phyloP scores from a whole-genome alignment of 2,329 filamentous ascomycete species.

The Juglanconis juglandina region DNA sequence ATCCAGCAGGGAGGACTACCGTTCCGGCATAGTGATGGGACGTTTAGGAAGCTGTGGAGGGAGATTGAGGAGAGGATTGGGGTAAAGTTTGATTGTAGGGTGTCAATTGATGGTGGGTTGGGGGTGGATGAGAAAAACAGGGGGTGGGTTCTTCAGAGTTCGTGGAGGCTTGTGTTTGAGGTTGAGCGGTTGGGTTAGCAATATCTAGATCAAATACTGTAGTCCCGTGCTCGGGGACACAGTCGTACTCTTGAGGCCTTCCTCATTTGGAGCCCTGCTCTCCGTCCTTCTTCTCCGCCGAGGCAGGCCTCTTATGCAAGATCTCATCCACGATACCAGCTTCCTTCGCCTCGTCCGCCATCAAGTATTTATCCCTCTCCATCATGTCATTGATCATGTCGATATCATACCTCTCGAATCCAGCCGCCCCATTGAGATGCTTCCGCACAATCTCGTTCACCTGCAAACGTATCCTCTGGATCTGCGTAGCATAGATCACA shows the following conservation, averaged over 20 bases:
- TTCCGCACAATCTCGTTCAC: slow-evolving; percentile 85
- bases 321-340: slow-evolving; percentile 93
- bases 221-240: background rate
- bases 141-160: background rate
- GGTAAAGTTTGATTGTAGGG: background rate
- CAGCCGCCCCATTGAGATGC: slow-evolving; percentile 77
- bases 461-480: slow-evolving; percentile 78
- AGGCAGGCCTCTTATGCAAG: slow-evolving; percentile 54
- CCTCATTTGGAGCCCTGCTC: background rate
- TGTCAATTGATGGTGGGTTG: slow-evolving; percentile 2
- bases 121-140: background rate
- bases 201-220: background rate
- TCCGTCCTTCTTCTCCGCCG: slow-evolving; percentile 7
- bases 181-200: background rate
- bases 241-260: background rate
- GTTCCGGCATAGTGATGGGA: slow-evolving; percentile 16
- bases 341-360: slow-evolving; percentile 80
- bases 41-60: slow-evolving; percentile 19
- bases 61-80: slow-evolving; percentile 19
- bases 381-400: slow-evolving; percentile 90
- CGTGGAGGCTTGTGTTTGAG: background rate
- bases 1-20: background rate
- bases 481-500: slow-evolving; percentile 95
- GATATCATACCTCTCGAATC: slow-evolving; percentile 70
- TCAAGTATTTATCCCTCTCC: slow-evolving; percentile 95